phyloP scores from a whole-genome alignment of 1,284 basidiomycete species.

The Salmacisia buchloeana region DNA sequence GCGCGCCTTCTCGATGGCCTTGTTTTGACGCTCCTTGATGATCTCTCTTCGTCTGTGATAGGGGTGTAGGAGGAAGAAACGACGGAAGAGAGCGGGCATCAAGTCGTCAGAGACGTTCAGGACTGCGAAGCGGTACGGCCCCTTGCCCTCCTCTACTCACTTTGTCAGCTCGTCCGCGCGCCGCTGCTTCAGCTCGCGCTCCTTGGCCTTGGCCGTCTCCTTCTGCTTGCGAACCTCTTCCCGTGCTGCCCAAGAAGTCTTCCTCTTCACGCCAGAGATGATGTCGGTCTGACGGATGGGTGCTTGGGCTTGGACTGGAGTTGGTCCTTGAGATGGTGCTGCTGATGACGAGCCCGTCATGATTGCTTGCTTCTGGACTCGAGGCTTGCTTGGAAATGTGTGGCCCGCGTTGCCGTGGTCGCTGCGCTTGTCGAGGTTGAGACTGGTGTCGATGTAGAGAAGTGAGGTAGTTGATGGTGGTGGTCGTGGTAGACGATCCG shows the following conservation, averaged over 20 bases:
- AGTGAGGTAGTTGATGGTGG: too few species aligned
- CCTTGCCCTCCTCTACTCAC: neutral
- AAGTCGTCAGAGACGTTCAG: neutral
- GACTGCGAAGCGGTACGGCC: neutral
- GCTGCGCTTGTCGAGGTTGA: too few species aligned
- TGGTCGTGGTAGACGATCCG: too few species aligned
- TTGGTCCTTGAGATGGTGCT: too few species aligned
- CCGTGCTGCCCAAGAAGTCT: conserved; percentile 3
- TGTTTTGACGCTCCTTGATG: conserved; percentile 12
- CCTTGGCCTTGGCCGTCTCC: conserved; percentile 8
- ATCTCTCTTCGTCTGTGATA: neutral
- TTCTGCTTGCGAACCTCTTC: conserved; percentile 5
- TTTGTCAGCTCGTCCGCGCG: neutral
- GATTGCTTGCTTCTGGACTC: too few species aligned
- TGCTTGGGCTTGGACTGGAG: too few species aligned
- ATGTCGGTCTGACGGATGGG: conserved; percentile 4
- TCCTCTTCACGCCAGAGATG: conserved; percentile 10
- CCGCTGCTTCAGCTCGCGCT: neutral
- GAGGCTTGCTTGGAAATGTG: too few species aligned
- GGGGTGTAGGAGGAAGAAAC: neutral
- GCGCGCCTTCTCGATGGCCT: conserved; percentile 7
- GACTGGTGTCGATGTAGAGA: too few species aligned
- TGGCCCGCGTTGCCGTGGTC: too few species aligned
- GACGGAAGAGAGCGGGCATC: neutral
- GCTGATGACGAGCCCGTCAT: too few species aligned